Evolutionary conservation across 1,139 yeast genomes (phyloP), one percentile per base, ranked within the genome.

Genomic region (Debaryomyces sp.): DNA sequence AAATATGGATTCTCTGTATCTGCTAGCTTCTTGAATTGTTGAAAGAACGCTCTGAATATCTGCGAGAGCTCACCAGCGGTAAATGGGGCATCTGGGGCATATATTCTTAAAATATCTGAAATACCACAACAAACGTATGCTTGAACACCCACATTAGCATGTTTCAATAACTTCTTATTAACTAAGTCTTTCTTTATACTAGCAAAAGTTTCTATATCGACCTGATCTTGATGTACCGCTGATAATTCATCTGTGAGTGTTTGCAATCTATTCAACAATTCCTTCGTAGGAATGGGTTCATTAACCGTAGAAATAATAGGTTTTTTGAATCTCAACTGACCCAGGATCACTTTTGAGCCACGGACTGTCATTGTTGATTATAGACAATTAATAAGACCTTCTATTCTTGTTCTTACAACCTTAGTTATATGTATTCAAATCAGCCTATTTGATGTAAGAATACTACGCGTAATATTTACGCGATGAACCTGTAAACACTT

Each of bases 21-120:
- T 10, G 78, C 64, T 38, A 90, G 66, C 41, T 75, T 75, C 49
- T 76, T 77, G 55, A 91, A 80, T 61, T 88, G 94, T 32, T 71
- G 68, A 54, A 86, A 77, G 58, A 89, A 82, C 6, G 85, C 69
- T 53, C 73, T 78, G 68, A 87, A 87, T n/a, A 86, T 75, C 26
- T 77, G 82, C 1, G 83, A 71, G 29, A 91, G 69, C 54, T 87
- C 86, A 1, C 70, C 56, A 32, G 84, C 83, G 1, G 89, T 82
- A 65, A 80, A 91, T 6, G 98, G 97, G 5, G 97, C 96, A 65
- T 91, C 89, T 0, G 97, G 97, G 0, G 97, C 97, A 62, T 78
- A 86, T 9, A 91, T 67, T 51, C 96, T 76, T 39, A 92, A 67
- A 12, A 92, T 73, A 63, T 91, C 96, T 3, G 92, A 78, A 9